Conservation (phyloP, 805 yeast genomes). For the Yarrowia yakushimensis region DNA sequence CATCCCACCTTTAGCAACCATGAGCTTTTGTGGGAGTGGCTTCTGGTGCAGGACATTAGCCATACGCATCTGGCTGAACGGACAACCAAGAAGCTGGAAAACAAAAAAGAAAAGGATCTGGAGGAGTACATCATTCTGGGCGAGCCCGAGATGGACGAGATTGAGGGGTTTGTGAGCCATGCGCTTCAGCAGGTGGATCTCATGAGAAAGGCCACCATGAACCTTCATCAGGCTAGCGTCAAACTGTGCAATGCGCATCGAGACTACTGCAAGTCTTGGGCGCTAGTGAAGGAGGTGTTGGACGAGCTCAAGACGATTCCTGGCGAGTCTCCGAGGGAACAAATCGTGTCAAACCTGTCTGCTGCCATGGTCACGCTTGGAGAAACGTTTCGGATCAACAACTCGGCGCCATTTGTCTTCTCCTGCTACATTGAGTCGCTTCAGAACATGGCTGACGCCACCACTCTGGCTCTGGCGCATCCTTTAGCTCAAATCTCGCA, state of each 20-base stretch:
- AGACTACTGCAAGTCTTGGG: slow-evolving; percentile 19
- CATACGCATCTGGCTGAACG: slow-evolving; percentile 32
- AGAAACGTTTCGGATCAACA: background rate
- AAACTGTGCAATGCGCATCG: slow-evolving; percentile 15
- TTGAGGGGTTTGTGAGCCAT: slow-evolving; percentile 32
- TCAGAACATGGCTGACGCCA: slow-evolving; percentile 23
- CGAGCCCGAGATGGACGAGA: slow-evolving; percentile 28
- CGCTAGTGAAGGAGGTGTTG: slow-evolving; percentile 1
- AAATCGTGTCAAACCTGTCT: background rate
- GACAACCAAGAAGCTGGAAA: slow-evolving; percentile 33
- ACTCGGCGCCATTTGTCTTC: slow-evolving; percentile 19
- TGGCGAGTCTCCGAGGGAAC: background rate
- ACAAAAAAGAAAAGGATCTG: slow-evolving; percentile 29
- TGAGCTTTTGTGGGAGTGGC: slow-evolving; percentile 46
- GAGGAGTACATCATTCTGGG: slow-evolving; percentile 30
- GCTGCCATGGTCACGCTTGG: slow-evolving; percentile 4
- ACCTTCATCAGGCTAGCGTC: slow-evolving; percentile 15
- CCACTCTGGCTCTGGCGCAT: slow-evolving; percentile 21
- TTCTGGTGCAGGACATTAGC: slow-evolving; percentile 31
- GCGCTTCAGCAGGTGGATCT: slow-evolving; percentile 30
- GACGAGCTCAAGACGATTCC: slow-evolving; percentile 4
- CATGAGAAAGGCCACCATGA: slow-evolving; percentile 24
- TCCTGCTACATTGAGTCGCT: slow-evolving; percentile 18
- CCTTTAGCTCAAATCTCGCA: slow-evolving; percentile 35
- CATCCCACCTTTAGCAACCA: slow-evolving; percentile 41